Percentiles rank a stretch among this genome's conserved stretches.
Evolutionary conservation across 768 basidiomycete genomes (phyloP).

Genomic region (Pleurotus cornucopiae): DNA sequence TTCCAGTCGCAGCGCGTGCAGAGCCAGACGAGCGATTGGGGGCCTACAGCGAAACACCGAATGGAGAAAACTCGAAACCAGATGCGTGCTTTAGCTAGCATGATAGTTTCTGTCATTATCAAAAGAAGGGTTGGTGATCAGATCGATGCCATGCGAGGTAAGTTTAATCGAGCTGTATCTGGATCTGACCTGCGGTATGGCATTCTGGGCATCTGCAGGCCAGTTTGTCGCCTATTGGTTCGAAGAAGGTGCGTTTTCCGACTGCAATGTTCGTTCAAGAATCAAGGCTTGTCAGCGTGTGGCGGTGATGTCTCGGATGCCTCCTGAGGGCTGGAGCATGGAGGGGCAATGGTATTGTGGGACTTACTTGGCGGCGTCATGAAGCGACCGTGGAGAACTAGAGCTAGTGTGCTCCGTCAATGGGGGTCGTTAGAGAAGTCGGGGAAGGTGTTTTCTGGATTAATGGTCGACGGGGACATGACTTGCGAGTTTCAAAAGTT

Average conservation of each 20-base stretch:
- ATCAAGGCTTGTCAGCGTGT: not conserved
- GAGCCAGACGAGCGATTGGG: not conserved
- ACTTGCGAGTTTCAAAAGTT: too few species aligned
- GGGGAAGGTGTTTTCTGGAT: too few species aligned
- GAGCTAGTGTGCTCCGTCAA: too few species aligned
- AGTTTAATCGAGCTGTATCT: not conserved
- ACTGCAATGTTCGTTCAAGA: not conserved
- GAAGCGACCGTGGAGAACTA: too few species aligned
- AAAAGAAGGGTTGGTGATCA: not conserved
- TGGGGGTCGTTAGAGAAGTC: too few species aligned
- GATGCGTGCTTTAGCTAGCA: constrained; percentile 4
- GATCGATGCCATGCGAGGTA: not conserved
- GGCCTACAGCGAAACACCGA: not conserved
- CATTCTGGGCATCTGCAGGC: constrained; percentile 4
- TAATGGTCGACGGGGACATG: too few species aligned
- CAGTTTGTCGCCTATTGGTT: constrained; percentile 1
- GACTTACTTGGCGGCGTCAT: too few species aligned
- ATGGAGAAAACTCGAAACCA: constrained; percentile 6
- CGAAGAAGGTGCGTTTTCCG: not conserved
- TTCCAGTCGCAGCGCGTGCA: constrained; percentile 2
- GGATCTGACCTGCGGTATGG: not conserved
- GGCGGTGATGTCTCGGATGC: too few species aligned
- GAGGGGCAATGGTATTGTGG: too few species aligned
- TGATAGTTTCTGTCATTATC: constrained; percentile 1
- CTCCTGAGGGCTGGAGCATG: too few species aligned